Evolutionary conservation across 2,329 filamentous ascomycete species (phyloP), one percentile per base, ranked within the genome.

Genomic region (Cyphellophora attinorum): DNA sequence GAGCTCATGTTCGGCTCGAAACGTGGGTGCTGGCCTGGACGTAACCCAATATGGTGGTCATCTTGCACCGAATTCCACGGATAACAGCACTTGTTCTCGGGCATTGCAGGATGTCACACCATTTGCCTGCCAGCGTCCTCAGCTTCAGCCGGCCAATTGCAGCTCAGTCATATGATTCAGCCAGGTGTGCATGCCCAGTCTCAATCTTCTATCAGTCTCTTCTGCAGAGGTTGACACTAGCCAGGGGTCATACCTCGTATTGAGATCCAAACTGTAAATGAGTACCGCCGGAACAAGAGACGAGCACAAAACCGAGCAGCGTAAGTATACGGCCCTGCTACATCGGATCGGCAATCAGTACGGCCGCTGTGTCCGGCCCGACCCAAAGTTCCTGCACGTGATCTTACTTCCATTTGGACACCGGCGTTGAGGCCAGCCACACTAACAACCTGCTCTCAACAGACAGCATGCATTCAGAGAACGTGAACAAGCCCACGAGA

Each of bases 111-210:
- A 25, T 15, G 5, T 19, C 10, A 11, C 12, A 5, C 29, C 12
- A n/a, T n/a, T 25, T n/a, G 21, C 8, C 21, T 25, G 21, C 21
- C 21, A n/a, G 21, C 21, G 21, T 8, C 21, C n/a, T 25, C 21
- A n/a, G n/a, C n/a, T n/a, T n/a, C n/a, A n/a, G n/a, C n/a, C 21
- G 21, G 8, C n/a, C 8, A 25, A 25, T n/a, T 25, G 8, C 8
- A 25, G n/a, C 21, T 25, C 21, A 25, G 21, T 25, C 21, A 25
- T 25, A 25, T 25, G 21, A 8, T 25, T 25, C 21, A n/a, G 21
- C 21, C n/a, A 25, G 21, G 21, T 25, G 21, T n/a, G 21, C 21
- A 25, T 8, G 21, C 21, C n/a, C 21, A 8, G 21, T 8, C 21
- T 25, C n/a, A 25, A 8, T 8, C 21, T 25, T 8, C 21, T 25